Evolutionary conservation across 352 stramenopile genomes (phyloP), one percentile per base, ranked within the genome.

Genomic region (Peronospora destructor): DNA sequence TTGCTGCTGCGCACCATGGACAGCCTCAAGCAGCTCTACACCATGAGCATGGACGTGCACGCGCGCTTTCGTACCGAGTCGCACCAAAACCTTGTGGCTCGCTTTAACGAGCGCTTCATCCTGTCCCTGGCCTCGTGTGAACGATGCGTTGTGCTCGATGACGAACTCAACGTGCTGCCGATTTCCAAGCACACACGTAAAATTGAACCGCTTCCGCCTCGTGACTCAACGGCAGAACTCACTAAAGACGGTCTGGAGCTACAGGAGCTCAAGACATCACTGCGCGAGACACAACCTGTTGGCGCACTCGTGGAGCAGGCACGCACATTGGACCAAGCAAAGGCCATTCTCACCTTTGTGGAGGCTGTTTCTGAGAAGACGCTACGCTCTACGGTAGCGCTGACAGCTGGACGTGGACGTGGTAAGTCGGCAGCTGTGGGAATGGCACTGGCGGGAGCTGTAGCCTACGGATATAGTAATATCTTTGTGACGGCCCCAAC

Each of bases 61-160:
- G 60, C 78, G 53, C 81, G 85, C 37, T 96, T 95, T 69, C 82
- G 87, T 50, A 96, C 87, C 30, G 85, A 95, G 64, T 92, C 87
- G 26, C 87, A 97, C 65, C 74, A 94, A 60, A 92, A 98, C 65
- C 77, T 99, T 3, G 89, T 98, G 38, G 94, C 96, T 41, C 79
- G 97, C 38, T 99, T 99, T 67, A 99, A 99, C 71, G 96, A 99
- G 76, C 89, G 97, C 49, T 99, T 99, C 59, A 98, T 99, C 60
- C 77, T 99, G 2, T 98, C 91, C 32, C 76, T 99, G 30, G 84
- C 79, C 1, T 91, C 94, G 25, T 98, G 92, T 71, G 72, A 82
- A 32, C 95, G 91, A 68, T 99, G 95, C 71, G 78, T 99, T 34
- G 95, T 99, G 29, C 90, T 98, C 45, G 97, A 99, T 56, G 97